Conservation (phyloP, 2,329 filamentous ascomycete species). For the Nakataea oryzae region DNA sequence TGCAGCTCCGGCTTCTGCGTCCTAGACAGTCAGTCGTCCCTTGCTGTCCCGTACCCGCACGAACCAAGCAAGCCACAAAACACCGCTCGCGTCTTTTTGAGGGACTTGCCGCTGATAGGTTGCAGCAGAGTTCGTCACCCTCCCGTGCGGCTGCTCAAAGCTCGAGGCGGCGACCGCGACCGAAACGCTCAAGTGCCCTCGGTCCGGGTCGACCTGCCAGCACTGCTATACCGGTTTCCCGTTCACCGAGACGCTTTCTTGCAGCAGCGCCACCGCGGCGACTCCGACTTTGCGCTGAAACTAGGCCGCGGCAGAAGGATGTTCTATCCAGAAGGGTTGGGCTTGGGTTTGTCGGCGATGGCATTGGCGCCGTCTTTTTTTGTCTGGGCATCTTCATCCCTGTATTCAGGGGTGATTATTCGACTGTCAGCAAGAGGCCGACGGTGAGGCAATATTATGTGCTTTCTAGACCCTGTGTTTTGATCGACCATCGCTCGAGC, state of each 20-base stretch:
- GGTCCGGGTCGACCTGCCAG: background rate
- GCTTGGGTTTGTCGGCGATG: background rate
- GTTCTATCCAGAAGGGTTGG: background rate
- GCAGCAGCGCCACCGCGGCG: background rate
- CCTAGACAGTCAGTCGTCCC: conserved; percentile 4
- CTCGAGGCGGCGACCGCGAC: conserved; percentile 5
- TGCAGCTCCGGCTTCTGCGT: conserved; percentile 5
- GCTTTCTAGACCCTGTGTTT: too few species aligned
- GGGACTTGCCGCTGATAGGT: background rate
- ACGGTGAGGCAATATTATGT: too few species aligned
- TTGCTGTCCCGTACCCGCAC: too few species aligned
- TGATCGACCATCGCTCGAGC: too few species aligned
- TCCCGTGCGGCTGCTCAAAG: conserved; percentile 5
- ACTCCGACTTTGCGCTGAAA: background rate
- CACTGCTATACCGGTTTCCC: conserved; percentile 7
- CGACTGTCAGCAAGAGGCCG: background rate
- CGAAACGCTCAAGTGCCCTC: conserved; percentile 4
- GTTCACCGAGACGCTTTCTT: conserved; percentile 4
- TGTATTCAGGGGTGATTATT: background rate
- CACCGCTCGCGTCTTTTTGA: too few species aligned
- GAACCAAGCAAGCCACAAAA: too few species aligned
- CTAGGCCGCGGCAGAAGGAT: too few species aligned
- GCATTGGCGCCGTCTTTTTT: background rate
- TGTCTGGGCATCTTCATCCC: background rate
- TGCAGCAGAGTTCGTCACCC: conserved; percentile 5